phyloP scores from a whole-genome alignment of 208 protist genomes.

The Trypanosoma avium region DNA sequence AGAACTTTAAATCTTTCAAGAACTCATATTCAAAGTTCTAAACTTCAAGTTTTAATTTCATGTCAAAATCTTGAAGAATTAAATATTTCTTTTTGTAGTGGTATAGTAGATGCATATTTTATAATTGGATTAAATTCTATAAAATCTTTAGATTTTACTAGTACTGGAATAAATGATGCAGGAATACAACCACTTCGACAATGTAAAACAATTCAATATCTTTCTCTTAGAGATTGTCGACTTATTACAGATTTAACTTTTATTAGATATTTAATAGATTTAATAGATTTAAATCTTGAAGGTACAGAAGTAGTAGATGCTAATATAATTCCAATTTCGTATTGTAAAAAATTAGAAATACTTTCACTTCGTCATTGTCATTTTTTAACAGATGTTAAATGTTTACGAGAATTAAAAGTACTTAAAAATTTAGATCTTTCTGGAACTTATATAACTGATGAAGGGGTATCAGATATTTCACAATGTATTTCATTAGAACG shows the following conservation, averaged over 20 bases:
- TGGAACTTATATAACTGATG: constrained; percentile 30
- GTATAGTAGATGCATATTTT: constrained; percentile 37
- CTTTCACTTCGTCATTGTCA: constrained; percentile 49
- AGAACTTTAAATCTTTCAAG: constrained; percentile 45
- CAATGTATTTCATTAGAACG: constrained; percentile 25
- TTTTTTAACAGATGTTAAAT: constrained; percentile 34
- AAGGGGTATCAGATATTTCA: constrained; percentile 20
- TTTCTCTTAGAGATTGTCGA: constrained; percentile 51
- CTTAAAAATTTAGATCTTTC: constrained; percentile 61
- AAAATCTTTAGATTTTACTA: constrained; percentile 43
- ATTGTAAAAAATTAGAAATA: constrained; percentile 36
- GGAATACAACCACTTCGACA: constrained; percentile 19
- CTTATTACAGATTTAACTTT: constrained; percentile 32
- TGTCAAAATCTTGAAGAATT: constrained; percentile 51
- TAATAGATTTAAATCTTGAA: constrained; percentile 52
- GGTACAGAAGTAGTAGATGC: constrained; percentile 43
- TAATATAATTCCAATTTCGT: constrained; percentile 23
- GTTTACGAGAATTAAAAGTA: constrained; percentile 25
- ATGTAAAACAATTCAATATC: constrained; percentile 34
- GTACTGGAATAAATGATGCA: constrained; percentile 43
- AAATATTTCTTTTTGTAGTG: constrained; percentile 42
- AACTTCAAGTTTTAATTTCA: constrained; percentile 23
- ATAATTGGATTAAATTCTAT: constrained; percentile 31
- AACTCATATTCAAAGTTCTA: constrained; percentile 37
- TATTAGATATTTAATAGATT: constrained; percentile 19